Percentiles rank a stretch among this genome's conserved stretches.
Conservation (phyloP, 306 rosid species). For the Vachellia pachyceras region DNA sequence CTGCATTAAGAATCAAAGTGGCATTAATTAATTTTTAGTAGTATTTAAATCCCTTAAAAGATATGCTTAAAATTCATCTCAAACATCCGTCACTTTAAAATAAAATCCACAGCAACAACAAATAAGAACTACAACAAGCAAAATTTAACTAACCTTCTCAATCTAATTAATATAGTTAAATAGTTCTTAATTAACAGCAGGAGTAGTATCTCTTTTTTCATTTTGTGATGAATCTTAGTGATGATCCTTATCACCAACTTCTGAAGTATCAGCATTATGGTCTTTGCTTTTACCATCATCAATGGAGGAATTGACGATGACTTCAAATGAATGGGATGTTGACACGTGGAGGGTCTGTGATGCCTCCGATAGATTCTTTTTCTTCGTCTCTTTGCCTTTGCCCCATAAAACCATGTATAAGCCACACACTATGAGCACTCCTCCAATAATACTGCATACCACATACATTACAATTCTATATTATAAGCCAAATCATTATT, state of each 20-base stretch:
- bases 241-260: background rate
- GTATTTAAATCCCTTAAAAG: too few relatives aligned
- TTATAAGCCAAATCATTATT: background rate
- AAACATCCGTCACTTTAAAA: too few relatives aligned
- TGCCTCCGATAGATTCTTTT: background rate
- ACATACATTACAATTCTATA: background rate
- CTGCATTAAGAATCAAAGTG: too few relatives aligned
- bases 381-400: constrained; percentile 49
- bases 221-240: background rate
- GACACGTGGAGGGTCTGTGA: background rate
- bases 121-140: too few relatives aligned
- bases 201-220: too few relatives aligned
- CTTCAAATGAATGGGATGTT: background rate
- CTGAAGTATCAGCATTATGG: background rate
- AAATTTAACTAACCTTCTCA: too few relatives aligned
- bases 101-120: too few relatives aligned
- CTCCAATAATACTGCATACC: constrained; percentile 46
- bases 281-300: background rate
- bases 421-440: constrained; percentile 45
- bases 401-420: constrained; percentile 60
- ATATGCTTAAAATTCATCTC: too few relatives aligned
- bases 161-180: too few relatives aligned
- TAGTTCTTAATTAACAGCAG: too few relatives aligned
- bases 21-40: too few relatives aligned
- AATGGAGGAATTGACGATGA: background rate